A percentile compares a stretch with the other conserved stretches of the same genome.
phyloP scores from a whole-genome alignment of 768 basidiomycete genomes.

The Agaricus blazei region DNA sequence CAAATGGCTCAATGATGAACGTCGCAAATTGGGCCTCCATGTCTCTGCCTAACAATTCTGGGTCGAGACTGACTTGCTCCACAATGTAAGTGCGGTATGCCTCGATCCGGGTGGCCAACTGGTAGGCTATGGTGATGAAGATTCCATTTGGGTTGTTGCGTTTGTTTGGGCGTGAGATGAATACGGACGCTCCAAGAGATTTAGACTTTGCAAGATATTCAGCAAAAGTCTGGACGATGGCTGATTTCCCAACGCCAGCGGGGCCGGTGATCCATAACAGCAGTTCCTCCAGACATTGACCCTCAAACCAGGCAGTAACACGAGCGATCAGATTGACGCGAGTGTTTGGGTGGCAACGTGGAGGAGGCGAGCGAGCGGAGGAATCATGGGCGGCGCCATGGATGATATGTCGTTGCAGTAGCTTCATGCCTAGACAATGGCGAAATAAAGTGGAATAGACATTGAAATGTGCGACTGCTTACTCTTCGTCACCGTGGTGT shows the following conservation, averaged over 20 bases:
- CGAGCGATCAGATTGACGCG: background rate
- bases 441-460: too few species aligned
- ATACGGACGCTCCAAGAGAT: constrained; percentile 1
- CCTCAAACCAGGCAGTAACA: background rate
- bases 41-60: background rate
- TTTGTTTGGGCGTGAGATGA: background rate
- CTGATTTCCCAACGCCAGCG: constrained; percentile 8
- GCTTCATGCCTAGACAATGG: background rate
- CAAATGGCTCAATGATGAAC: background rate
- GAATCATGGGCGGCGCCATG: background rate
- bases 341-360: background rate
- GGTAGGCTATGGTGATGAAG: constrained; percentile 1
- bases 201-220: background rate
- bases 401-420: background rate
- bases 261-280: constrained; percentile 7
- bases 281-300: background rate
- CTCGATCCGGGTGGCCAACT: background rate
- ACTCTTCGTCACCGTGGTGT: too few species aligned
- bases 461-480: too few species aligned
- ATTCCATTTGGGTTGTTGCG: background rate
- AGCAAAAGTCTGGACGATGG: constrained; percentile 1
- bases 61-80: background rate
- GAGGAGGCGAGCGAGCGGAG: background rate
- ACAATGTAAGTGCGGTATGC: background rate
- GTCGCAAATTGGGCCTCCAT: background rate